Evolutionary conservation across 1,284 basidiomycete genomes (phyloP).

Genomic region (Sutorius eximius): DNA sequence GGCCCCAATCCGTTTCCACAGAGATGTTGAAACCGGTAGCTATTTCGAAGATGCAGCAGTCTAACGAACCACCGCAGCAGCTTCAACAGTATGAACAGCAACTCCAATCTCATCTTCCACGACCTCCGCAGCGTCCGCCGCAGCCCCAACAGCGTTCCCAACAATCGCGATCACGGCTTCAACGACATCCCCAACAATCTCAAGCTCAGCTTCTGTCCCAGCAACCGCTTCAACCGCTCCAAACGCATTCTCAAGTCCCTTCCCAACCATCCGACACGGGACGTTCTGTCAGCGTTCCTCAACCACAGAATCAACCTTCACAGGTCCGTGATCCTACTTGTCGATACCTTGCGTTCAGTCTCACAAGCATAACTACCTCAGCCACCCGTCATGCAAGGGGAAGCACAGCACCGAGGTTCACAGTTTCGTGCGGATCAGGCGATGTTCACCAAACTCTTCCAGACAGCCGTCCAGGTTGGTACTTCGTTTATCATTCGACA

Average conservation of each 20-base stretch:
- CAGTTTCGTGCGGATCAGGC: constrained; percentile 8
- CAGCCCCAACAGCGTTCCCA: constrained; percentile 5
- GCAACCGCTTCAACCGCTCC: not conserved
- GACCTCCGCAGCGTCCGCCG: not conserved
- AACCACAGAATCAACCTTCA: constrained; percentile 1
- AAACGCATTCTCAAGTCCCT: not conserved
- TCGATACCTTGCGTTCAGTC: not conserved
- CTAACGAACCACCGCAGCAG: constrained; percentile 1
- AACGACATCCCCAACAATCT: constrained; percentile 1
- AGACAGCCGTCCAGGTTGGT: constrained; percentile 23
- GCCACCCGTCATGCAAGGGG: constrained; percentile 2
- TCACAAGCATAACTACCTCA: not conserved
- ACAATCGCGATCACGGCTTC: not conserved
- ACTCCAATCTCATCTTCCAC: not conserved
- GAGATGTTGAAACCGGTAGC: not conserved
- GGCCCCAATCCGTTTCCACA: not conserved
- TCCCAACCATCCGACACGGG: not conserved
- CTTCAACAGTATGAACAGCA: constrained; percentile 1
- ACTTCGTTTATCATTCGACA: not conserved
- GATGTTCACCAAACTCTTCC: constrained; percentile 27
- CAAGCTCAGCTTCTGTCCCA: constrained; percentile 2
- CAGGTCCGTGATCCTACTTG: constrained; percentile 1
- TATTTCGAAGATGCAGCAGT: not conserved
- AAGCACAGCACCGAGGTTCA: not conserved
- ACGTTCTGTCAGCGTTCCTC: constrained; percentile 1